Evolutionary conservation across 345 rosid genomes (phyloP).

Genomic region (Bruguiera parviflora): DNA sequence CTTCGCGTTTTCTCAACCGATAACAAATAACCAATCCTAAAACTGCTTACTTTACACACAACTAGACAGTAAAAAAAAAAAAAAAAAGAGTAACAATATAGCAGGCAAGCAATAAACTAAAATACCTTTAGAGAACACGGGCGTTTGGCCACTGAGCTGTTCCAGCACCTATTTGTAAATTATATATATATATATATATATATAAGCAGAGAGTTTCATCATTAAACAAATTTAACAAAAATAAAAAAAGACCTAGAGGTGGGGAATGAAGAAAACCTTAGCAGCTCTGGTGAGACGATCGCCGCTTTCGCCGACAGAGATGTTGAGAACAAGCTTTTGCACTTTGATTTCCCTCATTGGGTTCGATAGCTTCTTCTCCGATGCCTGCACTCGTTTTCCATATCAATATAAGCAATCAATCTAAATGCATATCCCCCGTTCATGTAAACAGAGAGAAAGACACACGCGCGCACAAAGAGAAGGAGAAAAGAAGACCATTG

Average conservation of each 20-base stretch:
- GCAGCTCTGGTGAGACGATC: conserved; percentile 84
- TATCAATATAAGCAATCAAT: no score
- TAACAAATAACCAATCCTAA: no score
- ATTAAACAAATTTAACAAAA: neutral
- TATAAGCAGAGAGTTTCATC: neutral
- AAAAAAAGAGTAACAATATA: neutral
- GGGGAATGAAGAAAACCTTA: conserved; percentile 36
- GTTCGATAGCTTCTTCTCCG: conserved; percentile 73
- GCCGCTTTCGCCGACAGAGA: conserved; percentile 82
- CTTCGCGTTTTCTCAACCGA: no score
- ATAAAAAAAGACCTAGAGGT: neutral
- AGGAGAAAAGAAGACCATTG: no score
- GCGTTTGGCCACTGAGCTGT: conserved; percentile 73
- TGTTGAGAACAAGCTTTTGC: conserved; percentile 73
- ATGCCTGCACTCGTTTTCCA: conserved; percentile 36
- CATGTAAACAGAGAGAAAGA: no score
- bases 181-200: no score
- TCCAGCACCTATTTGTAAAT: conserved; percentile 51
- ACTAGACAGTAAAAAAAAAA: neutral
- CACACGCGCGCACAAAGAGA: no score
- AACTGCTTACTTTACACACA: no score
- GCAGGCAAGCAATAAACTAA: neutral
- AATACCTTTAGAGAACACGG: conserved; percentile 75
- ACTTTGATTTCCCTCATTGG: conserved; percentile 88
- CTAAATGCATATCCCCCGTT: no score